Conservation (phyloP, 1,284 basidiomycete species). For the Sporisorium graminicola region DNA sequence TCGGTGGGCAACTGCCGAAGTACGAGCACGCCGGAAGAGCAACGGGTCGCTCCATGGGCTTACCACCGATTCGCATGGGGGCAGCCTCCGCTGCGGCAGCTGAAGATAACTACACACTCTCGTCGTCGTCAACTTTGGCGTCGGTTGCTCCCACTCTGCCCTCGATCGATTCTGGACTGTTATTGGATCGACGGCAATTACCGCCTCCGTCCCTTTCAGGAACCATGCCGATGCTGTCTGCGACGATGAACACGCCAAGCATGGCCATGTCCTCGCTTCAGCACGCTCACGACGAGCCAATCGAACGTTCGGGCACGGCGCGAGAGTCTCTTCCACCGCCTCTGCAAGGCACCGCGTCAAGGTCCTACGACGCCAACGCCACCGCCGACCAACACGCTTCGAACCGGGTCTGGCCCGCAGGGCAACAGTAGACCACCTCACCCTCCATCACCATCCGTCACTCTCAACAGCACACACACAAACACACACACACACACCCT, state of each 20-base stretch:
- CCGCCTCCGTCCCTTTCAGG: background rate
- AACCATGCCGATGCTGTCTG: background rate
- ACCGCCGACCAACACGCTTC: conserved; percentile 7
- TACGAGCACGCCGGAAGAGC: background rate
- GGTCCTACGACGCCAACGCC: background rate
- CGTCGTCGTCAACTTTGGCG: background rate
- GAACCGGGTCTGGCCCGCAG: conserved; percentile 8
- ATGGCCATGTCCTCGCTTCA: background rate
- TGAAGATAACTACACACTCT: background rate
- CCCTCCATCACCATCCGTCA: background rate
- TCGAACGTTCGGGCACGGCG: background rate
- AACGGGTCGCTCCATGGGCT: conserved; percentile 12
- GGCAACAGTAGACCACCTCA: background rate
- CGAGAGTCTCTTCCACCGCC: background rate
- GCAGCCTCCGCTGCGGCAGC: background rate
- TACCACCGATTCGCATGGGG: conserved; percentile 24
- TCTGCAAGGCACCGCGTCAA: conserved; percentile 1
- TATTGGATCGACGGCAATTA: background rate
- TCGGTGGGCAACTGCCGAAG: conserved; percentile 5
- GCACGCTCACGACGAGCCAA: background rate
- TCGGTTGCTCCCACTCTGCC: background rate
- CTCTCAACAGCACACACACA: background rate
- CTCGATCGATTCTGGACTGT: background rate
- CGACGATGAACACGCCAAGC: background rate
- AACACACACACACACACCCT: background rate